Evolutionary conservation across 106 monocot species (phyloP), one percentile per base, ranked within the genome.

Genomic region (Dendrobium huoshanense): DNA sequence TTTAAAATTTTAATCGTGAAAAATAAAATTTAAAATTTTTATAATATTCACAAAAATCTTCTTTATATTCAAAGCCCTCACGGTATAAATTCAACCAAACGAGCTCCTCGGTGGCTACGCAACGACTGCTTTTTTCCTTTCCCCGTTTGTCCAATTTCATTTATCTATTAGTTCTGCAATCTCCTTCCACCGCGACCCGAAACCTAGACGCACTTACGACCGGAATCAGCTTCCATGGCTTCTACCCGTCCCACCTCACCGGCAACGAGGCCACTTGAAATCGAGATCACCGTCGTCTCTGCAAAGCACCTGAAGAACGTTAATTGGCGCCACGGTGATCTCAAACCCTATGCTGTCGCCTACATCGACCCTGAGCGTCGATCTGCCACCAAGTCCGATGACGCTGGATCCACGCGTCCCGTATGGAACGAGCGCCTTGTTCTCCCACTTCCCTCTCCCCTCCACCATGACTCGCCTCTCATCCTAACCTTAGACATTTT

Each of bases 291-390:
- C 25, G 79, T 96, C 31, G 65, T 93, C 77, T 91, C 91, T 5
- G 98, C 87, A 13, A 99, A 95, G 87, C 95, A 95, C 87, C 89
- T 99, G 22, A 99, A 99, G 91, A 99, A 99, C 91, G 98, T 99
- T 80, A 99, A 99, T 86, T 99, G 95, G 98, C 87, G 92, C 41
- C 80, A 81, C 83, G 95, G 98, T 45, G 89, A 99, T 64, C 88
- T 95, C 75, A 92, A 93, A 80, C 92, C 98, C 85, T 99, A 95
- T 84, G 94, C 89, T 77, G 91, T 95, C 55, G 87, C 85, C 54
- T 93, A 93, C 87, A 81, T 98, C 80, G 87, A 91, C 19, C 87
- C 92, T 47, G 89, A 87, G 31, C 87, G 86, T 77, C 91, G 89
- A 54, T 43, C 85, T 77, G 89, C 91, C 85, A 95, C 92, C 84